Percentiles rank a stretch among this genome's conserved stretches.
These are phyloP conservation scores for Alnus rubra DNA, from an alignment of 306 rosid genomes.

Conservation along the genomic window DNA sequence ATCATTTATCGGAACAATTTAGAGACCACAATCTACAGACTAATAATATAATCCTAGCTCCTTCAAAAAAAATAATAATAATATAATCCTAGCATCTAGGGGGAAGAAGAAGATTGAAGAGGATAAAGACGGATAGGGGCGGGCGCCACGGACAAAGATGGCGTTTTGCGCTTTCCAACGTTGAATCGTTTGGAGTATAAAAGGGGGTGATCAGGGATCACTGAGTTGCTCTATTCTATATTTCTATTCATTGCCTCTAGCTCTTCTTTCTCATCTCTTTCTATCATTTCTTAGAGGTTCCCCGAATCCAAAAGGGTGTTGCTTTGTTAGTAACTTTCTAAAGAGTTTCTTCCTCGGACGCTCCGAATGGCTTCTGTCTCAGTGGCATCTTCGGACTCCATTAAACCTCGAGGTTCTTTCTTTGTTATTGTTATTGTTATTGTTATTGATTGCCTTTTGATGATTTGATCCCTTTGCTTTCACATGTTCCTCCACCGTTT, in stretches of 20 bases:
- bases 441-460: neutral
- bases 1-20: too few relatives aligned
- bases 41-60: too few relatives aligned
- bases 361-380: constrained; percentile 52
- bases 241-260: neutral
- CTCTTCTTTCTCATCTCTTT: neutral
- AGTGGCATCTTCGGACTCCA: constrained; percentile 34
- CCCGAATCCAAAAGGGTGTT: neutral
- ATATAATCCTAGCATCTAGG: too few relatives aligned
- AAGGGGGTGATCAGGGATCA: neutral
- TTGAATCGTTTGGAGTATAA: neutral
- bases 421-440: neutral
- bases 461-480: neutral
- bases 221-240: neutral
- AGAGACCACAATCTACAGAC: too few relatives aligned
- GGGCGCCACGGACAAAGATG: neutral
- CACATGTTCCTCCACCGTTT: constrained; percentile 2
- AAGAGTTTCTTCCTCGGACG: constrained; percentile 18
- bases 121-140: neutral
- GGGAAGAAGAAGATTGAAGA: neutral
- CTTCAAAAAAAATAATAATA: too few relatives aligned
- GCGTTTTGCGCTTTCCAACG: constrained; percentile 1
- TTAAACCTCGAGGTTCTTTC: constrained; percentile 63
- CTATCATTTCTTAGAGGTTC: neutral
- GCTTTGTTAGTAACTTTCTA: neutral